phyloP scores from a whole-genome alignment of 2,329 filamentous ascomycete genomes.

The Ascochyta rabiei region DNA sequence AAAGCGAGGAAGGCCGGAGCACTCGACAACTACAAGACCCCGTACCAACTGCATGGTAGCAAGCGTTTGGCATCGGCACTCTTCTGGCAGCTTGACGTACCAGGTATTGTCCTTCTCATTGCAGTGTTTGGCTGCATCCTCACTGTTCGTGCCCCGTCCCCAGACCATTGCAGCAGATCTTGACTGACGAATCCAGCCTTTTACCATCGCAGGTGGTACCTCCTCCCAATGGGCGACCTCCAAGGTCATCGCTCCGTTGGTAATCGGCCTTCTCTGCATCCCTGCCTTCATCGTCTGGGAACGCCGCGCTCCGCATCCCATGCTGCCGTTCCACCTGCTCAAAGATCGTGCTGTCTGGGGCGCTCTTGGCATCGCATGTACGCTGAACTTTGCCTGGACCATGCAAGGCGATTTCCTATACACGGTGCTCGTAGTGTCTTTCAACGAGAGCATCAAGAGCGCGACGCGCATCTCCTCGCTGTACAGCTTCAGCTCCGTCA shows the following conservation, averaged over 20 bases:
- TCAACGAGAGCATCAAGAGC: constrained; percentile 62
- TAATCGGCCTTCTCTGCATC: constrained; percentile 58
- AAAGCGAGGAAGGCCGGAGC: constrained; percentile 61
- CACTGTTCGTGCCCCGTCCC: constrained; percentile 22
- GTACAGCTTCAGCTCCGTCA: constrained; percentile 64
- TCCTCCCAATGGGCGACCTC: constrained; percentile 58
- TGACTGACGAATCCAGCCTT: constrained; percentile 24
- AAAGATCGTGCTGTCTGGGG: constrained; percentile 70
- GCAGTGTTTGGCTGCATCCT: constrained; percentile 56
- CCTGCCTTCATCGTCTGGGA: constrained; percentile 63
- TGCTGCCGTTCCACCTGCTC: constrained; percentile 66
- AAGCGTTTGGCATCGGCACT: constrained; percentile 51
- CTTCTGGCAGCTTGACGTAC: constrained; percentile 62
- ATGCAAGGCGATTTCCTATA: constrained; percentile 70
- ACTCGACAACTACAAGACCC: constrained; percentile 53
- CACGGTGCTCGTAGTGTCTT: constrained; percentile 66
- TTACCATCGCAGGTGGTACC: constrained; percentile 62
- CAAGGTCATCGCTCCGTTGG: constrained; percentile 58
- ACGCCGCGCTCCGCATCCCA: constrained; percentile 55
- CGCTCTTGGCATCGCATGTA: constrained; percentile 62
- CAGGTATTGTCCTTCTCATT: constrained; percentile 57
- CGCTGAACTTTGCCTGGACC: constrained; percentile 55
- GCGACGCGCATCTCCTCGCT: constrained; percentile 66
- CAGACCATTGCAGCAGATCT: too few species aligned
- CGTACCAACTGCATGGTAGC: constrained; percentile 52